These are phyloP conservation scores for Aspergillus neotritici DNA, from an alignment of 2,329 filamentous ascomycete genomes.

Conservation along the genomic window DNA sequence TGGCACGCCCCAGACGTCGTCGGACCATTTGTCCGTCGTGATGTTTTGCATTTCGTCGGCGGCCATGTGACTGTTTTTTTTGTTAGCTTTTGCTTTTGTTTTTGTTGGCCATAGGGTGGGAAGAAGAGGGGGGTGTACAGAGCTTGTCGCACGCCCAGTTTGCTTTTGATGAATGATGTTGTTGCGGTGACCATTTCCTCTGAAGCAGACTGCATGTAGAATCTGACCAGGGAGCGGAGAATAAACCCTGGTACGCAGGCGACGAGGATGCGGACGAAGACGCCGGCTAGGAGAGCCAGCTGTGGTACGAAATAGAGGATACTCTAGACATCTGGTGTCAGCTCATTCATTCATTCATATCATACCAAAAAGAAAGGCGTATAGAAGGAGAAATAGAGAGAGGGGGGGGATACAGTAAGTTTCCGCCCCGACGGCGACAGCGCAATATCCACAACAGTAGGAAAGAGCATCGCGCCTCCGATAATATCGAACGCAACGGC, in stretches of 20 bases:
- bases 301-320: conserved; percentile 33
- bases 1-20: conserved; percentile 54
- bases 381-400: neutral
- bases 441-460: conserved; percentile 67
- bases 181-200: conserved; percentile 45
- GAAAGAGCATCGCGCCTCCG: conserved; percentile 63
- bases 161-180: conserved; percentile 46
- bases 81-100: neutral
- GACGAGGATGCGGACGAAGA: conserved; percentile 41
- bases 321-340: conserved; percentile 15
- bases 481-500: conserved; percentile 33
- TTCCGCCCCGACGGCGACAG: conserved; percentile 55
- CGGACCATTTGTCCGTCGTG: conserved; percentile 51
- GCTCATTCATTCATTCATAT: neutral
- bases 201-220: conserved; percentile 37
- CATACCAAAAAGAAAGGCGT: neutral
- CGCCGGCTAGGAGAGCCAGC: conserved; percentile 31
- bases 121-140: conserved; percentile 34
- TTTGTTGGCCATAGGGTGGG: neutral
- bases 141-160: conserved; percentile 49
- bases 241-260: conserved; percentile 36
- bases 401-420: conserved; percentile 35
- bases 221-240: conserved; percentile 39
- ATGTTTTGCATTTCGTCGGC: conserved; percentile 55
- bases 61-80: conserved; percentile 46